Base-by-base conservation (phyloP, 352 stramenopile genomes). In the Phytophthora fragariae region DNA sequence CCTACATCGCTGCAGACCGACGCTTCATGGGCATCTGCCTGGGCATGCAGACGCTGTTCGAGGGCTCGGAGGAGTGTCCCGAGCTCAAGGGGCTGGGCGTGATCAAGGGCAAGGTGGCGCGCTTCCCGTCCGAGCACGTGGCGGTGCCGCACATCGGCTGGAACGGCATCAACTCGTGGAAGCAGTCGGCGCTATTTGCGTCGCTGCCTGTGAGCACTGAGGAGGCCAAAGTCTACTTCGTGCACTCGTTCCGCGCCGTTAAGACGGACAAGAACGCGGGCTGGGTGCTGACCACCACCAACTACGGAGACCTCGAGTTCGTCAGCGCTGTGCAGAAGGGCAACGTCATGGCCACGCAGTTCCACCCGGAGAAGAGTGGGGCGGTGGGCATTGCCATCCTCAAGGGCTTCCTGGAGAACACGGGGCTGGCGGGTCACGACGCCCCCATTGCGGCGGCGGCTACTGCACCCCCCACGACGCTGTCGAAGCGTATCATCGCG, bases 281-380 rank as follows among this genome's bases (percentile, higher is more conserved):
- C 39, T 99, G 97, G 97, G 90, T 99, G 52, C 86, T 99, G 59
- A 97, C 89, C 21, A 98, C 91, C 6, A 99, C 98, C 24, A 98
- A 97, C 61, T 99, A 99, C 79, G 96, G 94, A 50, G 75, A 80
- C 33, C 69, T 96, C 37, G 83, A 95, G 60, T 99, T 99, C 76
- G 89, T 99, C 50, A 98, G 89, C 65, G 84, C 94, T 37, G 87
- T 99, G 17, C 95, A 99, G 75, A 94, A 96, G 71, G 97, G 97
- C 49, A 98, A 98, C 72, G 93, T 99, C 50, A 94, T 98, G 71
- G 98, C 96, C n/a, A 98, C 94, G 57, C 98, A 99, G 77, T 99
- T 99, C 81, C 98, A 99, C 87, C 98, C 98, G 6, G 98, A 99
- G 77, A 99, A 99, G 84, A 99, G 94, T 82, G 97, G 97, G 15